These are phyloP conservation scores for Saturnispora bothae DNA, from an alignment of 805 yeast genomes.

Conservation along the genomic window DNA sequence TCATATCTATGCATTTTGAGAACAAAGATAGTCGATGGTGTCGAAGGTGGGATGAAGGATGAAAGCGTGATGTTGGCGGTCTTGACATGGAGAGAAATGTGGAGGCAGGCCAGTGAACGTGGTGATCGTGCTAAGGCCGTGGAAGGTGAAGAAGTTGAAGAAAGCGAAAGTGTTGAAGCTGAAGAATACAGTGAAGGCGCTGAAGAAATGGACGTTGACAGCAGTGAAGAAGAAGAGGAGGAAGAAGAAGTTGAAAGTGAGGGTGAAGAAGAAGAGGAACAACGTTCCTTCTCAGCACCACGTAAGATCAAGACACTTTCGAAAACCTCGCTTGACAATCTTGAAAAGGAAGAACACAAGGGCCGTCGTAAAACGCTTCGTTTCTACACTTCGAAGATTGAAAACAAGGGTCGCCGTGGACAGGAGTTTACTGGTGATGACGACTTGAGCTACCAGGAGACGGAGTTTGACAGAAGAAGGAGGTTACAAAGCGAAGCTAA, in stretches of 20 bases:
- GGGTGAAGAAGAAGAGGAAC: slow-evolving; percentile 5
- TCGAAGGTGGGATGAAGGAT: slow-evolving; percentile 57
- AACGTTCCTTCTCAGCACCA: slow-evolving; percentile 6
- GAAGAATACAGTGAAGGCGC: slow-evolving; percentile 20
- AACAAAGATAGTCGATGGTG: slow-evolving; percentile 40
- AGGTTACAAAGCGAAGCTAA: slow-evolving; percentile 81
- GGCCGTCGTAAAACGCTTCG: slow-evolving; percentile 73
- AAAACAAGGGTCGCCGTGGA: slow-evolving; percentile 61
- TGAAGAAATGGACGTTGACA: not conserved
- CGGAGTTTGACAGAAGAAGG: slow-evolving; percentile 83
- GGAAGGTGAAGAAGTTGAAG: slow-evolving; percentile 20
- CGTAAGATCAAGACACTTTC: slow-evolving; percentile 39
- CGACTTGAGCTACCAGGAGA: slow-evolving; percentile 86
- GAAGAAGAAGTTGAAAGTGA: slow-evolving; percentile 14
- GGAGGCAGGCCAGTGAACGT: slow-evolving; percentile 68
- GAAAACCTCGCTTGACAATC: slow-evolving; percentile 44
- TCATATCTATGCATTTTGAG: slow-evolving; percentile 70
- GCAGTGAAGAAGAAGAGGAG: slow-evolving; percentile 12
- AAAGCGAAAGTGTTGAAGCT: slow-evolving; percentile 17
- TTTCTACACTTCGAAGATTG: slow-evolving; percentile 94
- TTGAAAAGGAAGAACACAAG: slow-evolving; percentile 79
- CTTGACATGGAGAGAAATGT: slow-evolving; percentile 69
- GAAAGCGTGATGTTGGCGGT: slow-evolving; percentile 86
- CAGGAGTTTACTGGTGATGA: slow-evolving; percentile 68
- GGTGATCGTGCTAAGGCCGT: slow-evolving; percentile 11